Conservation (phyloP, 768 basidiomycete genomes). For the Mycena capillaripes region DNA sequence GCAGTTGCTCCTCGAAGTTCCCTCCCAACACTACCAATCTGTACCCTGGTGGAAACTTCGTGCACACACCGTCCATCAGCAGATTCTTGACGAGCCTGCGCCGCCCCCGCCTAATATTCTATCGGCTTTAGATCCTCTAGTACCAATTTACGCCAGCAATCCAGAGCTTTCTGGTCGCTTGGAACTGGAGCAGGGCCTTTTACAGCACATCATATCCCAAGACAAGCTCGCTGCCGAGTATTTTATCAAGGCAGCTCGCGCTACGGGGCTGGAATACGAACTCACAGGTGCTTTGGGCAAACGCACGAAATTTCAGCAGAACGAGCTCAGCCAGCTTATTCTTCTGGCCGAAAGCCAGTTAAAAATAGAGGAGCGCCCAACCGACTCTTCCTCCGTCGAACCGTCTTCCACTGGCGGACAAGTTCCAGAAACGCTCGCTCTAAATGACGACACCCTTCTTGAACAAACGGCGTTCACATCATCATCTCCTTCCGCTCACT, state of each 20-base stretch:
- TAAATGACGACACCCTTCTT: slow-evolving; percentile 97
- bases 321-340: slow-evolving; percentile 89
- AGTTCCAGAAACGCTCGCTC: slow-evolving; percentile 83
- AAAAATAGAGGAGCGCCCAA: slow-evolving; percentile 21
- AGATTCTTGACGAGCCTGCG: slow-evolving; percentile 88
- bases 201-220: slow-evolving; percentile 81
- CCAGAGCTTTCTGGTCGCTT: slow-evolving; percentile 78
- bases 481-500: slow-evolving; percentile 60
- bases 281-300: slow-evolving; percentile 94
- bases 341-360: slow-evolving; percentile 90
- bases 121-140: slow-evolving; percentile 57
- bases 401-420: slow-evolving; percentile 30
- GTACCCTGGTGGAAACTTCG: slow-evolving; percentile 90
- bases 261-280: slow-evolving; percentile 88
- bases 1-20: slow-evolving; percentile 72
- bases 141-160: slow-evolving; percentile 57
- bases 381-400: slow-evolving; percentile 20
- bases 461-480: slow-evolving; percentile 95
- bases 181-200: slow-evolving; percentile 81
- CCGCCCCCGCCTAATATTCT: slow-evolving; percentile 61
- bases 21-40: slow-evolving; percentile 64
- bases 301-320: slow-evolving; percentile 93
- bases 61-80: slow-evolving; percentile 77
- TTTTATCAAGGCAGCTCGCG: slow-evolving; percentile 83
- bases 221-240: slow-evolving; percentile 84